Evolutionary conservation across 2,329 filamentous ascomycete genomes (phyloP), one percentile per base, ranked within the genome.

Genomic region (Aplosporella prunicola): DNA sequence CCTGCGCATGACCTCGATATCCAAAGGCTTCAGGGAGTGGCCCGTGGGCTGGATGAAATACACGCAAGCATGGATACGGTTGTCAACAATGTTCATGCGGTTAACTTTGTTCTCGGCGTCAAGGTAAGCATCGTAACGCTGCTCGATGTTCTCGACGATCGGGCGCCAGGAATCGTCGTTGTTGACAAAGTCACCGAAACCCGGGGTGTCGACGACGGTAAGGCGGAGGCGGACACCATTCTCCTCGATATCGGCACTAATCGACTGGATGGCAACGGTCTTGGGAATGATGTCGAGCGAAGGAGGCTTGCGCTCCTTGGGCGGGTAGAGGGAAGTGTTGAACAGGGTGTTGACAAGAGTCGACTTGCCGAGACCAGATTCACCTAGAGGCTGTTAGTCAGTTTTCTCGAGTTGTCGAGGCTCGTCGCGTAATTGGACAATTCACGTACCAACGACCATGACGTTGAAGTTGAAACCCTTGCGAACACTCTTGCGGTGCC

Each of bases 381-480:
- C 91, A 76, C 91, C 91, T 96, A 50, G 31, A 25, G 22, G 10
- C 16, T 18, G 27, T 14, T 32, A 24, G 24, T 45, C 35, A 45
- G 40, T 13, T 17, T n/a, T 16, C n/a, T n/a, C n/a, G 36, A 32
- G 14, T 29, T 11, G 27, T 10, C 10, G n/a, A n/a, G n/a, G n/a
- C n/a, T n/a, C n/a, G n/a, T n/a, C n/a, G n/a, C n/a, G n/a, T 33
- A 25, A 10, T 20, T 11, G 20, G 17, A 13, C 13, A 23, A 80
- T 88, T 59, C 16, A 40, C 38, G 32, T 74, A 96, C 91, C 91
- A 67, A 98, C 91, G 66, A 98, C 91, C 91, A 98, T 98, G 52
- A 98, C 91, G 62, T 98, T 98, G 76, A 98, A 98, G 77, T 96
- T 98, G 78, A 98, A 98, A 45, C 91, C 91, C 69, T 98, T 98